Evolutionary conservation across 106 monocot species (phyloP).

Genomic region (Agapanthus africanus): DNA sequence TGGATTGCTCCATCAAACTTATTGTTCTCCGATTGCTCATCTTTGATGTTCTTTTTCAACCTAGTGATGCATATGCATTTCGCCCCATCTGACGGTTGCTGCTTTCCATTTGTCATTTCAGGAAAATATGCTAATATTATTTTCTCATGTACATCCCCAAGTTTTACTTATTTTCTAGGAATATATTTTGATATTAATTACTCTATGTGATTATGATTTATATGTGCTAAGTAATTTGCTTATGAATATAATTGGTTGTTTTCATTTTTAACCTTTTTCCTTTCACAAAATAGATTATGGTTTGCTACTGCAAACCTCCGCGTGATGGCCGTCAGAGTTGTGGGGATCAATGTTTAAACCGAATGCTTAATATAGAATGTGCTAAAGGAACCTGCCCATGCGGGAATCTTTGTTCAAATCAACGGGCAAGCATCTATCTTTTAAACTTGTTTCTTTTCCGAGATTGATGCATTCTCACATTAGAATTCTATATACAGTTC

Average conservation of each 20-base stretch:
- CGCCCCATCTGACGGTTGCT: too few relatives aligned
- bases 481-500: constrained; percentile 41
- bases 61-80: too few relatives aligned
- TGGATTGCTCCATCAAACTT: too few relatives aligned
- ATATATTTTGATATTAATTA: neutral
- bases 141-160: too few relatives aligned
- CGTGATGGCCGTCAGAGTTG: constrained; percentile 72
- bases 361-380: constrained; percentile 97
- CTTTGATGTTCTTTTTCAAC: too few relatives aligned
- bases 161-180: too few relatives aligned
- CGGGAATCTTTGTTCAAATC: constrained; percentile 84
- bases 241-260: neutral
- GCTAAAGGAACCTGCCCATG: constrained; percentile 90
- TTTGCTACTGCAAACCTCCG: constrained; percentile 78
- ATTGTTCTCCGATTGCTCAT: too few relatives aligned
- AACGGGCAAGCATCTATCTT: constrained; percentile 42
- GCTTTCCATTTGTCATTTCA: too few relatives aligned
- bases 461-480: constrained; percentile 4
- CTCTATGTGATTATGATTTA: neutral
- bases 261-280: neutral
- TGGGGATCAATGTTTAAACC: constrained; percentile 81
- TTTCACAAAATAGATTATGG: constrained; percentile 93
- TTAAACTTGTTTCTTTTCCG: constrained; percentile 2
- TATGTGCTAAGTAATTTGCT: neutral
- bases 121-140: too few relatives aligned